A percentile compares a stretch with the other conserved stretches of the same genome.
phyloP scores from a whole-genome alignment of 2,329 filamentous ascomycete genomes.

The Xylariaceae sp. region DNA sequence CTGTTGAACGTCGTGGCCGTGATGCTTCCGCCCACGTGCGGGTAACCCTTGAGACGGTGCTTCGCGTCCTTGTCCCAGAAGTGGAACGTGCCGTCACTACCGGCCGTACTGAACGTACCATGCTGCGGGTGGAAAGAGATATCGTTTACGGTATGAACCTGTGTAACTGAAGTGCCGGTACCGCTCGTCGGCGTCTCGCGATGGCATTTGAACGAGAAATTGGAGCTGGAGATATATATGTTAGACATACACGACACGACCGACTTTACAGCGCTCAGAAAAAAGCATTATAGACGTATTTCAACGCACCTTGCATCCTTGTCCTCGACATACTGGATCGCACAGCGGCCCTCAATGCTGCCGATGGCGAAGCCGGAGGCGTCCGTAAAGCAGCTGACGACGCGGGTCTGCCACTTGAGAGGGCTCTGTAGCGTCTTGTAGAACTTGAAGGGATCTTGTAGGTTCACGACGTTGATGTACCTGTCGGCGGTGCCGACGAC shows the following conservation, averaged over 20 bases:
- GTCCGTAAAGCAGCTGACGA: conserved; percentile 91
- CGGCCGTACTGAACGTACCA: conserved; percentile 97
- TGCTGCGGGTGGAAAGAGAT: conserved; percentile 97
- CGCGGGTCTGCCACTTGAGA: conserved; percentile 95
- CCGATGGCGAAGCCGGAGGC: conserved; percentile 89
- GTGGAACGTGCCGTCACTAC: conserved; percentile 92
- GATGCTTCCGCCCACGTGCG: conserved; percentile 78
- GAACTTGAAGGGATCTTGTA: conserved; percentile 80
- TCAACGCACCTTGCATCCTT: conserved; percentile 69
- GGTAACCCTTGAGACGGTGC: conserved; percentile 84
- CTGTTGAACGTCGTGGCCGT: conserved; percentile 87
- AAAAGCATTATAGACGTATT: background rate
- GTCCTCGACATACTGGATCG: conserved; percentile 97
- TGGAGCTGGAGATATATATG: conserved; percentile 50
- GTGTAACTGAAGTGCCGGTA: no score
- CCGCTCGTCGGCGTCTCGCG: conserved; percentile 72
- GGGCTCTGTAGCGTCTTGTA: conserved; percentile 97
- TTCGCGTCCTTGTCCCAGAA: conserved; percentile 95
- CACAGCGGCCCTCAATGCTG: conserved; percentile 93
- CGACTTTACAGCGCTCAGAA: no score
- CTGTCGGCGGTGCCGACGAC: conserved; percentile 91
- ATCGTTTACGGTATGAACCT: conserved; percentile 92
- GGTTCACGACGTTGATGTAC: conserved; percentile 92
- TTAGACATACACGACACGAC: conserved; percentile 5
- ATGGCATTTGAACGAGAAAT: conserved; percentile 99